phyloP scores from a whole-genome alignment of 2,329 filamentous ascomycete species.

The Zymoseptoria brevis region DNA sequence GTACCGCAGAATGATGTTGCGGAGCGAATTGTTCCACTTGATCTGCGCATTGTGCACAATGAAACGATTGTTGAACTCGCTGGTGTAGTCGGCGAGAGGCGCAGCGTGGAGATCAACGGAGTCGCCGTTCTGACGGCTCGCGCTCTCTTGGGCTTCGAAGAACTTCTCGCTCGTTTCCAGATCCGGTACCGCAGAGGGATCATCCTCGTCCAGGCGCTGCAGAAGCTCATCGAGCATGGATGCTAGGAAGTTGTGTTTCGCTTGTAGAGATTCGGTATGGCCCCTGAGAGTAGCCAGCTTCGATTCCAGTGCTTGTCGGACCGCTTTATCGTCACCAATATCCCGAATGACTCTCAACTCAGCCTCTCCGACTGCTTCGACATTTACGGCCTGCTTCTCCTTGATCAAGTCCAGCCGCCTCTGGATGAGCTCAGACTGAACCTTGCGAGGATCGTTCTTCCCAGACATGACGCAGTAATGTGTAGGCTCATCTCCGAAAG shows the following conservation, averaged over 20 bases:
- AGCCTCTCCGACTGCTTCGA: conserved; percentile 63
- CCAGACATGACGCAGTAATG: conserved; percentile 89
- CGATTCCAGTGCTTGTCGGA: conserved; percentile 46
- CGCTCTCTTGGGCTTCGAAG: conserved; percentile 45
- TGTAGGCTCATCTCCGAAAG: conserved; percentile 86
- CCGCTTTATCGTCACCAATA: conserved; percentile 37
- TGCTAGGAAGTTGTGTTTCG: conserved; percentile 52
- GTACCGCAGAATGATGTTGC: conserved; percentile 94
- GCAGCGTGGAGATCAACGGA: conserved; percentile 58
- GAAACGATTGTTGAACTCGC: conserved; percentile 96
- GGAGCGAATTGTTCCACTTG: conserved; percentile 95
- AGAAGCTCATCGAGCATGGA: conserved; percentile 51
- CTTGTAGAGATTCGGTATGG: conserved; percentile 49
- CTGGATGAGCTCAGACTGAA: conserved; percentile 79
- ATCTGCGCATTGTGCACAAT: conserved; percentile 95
- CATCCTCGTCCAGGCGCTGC: conserved; percentile 51
- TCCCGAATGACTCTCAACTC: conserved; percentile 56
- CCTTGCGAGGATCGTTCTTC: conserved; percentile 66
- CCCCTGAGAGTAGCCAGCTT: conserved; percentile 49
- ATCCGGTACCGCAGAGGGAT: conserved; percentile 40
- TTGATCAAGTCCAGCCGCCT: conserved; percentile 71
- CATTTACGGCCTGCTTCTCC: conserved; percentile 68
- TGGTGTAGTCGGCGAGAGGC: conserved; percentile 71
- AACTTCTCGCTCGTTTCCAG: conserved; percentile 39
- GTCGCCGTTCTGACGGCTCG: conserved; percentile 37